Base-by-base conservation (phyloP, 2,329 filamentous ascomycete genomes). In the Beauveria medogensis region DNA sequence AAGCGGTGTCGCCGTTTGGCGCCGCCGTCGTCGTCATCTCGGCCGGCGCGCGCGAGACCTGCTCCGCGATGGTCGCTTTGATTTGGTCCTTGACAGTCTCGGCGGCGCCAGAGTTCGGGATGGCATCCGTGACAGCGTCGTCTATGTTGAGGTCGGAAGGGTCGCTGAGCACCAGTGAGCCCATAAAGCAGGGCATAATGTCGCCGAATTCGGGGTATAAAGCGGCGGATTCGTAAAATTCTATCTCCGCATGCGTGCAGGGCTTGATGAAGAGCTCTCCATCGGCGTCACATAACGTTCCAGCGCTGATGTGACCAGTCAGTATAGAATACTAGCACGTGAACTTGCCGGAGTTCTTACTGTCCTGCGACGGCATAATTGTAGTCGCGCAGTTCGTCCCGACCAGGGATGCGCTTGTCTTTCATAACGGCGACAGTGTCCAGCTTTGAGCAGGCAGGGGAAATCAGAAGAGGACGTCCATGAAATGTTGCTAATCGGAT, bases 181-280 rank as follows among this genome's bases (percentile, higher is more conserved):
- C 94, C 75, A 96, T 85, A 75, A 87, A 97, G 5, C 85, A 81
- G 51, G 94, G 93, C 80, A 97, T 93, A 68, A 93, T 83, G 26
- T 87, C 83, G 55, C 86, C 83, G 68, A 97, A 91, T 2, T 87
- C 84, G 34, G 86, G 84, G 70, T 96, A 88, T 24, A 81, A 74
- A 56, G 74, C 73, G 30, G 86, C 87, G 44, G 85, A 84, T 72
- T 96, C 85, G 79, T 99, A 99, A 74, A 99, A 99, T 50, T 86
- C 82, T 68, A 97, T 85, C 76, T 99, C 94, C 65, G 86, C 81
- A 64, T 85, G 77, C 0, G 90, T 96, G 74, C 93, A 97, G 20
- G 94, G 94, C 75, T 99, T 99, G 71, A 97, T 91, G 72, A 99
- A 90, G 40, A 97, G 80, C 65, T 89, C 85, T 71, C 94, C 94